Conservation (phyloP, 1,139 yeast genomes). For the Blastobotrys ciferrii region DNA sequence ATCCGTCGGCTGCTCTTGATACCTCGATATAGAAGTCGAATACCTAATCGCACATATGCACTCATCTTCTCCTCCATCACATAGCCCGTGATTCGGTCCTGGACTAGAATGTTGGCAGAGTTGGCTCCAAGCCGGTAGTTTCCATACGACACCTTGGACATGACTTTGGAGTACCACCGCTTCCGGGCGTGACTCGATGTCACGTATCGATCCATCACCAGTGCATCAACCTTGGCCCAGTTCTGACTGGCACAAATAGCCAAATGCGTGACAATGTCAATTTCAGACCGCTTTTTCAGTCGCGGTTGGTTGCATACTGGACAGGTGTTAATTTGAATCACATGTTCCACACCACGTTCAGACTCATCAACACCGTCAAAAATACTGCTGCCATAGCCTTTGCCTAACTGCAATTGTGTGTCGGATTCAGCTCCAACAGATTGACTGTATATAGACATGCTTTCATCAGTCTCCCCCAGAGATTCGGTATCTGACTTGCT, state of each 20-base stretch:
- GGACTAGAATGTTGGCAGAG: slow-evolving; percentile 91
- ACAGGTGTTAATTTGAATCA: slow-evolving; percentile 63
- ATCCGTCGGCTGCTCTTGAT: slow-evolving; percentile 46
- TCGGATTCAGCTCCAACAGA: slow-evolving; percentile 11
- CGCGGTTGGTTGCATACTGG: slow-evolving; percentile 73
- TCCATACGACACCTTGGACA: slow-evolving; percentile 85
- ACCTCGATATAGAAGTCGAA: slow-evolving; percentile 78
- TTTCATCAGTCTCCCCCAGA: slow-evolving; percentile 16
- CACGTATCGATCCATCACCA: slow-evolving; percentile 68
- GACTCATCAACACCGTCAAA: slow-evolving; percentile 4
- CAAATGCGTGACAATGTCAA: slow-evolving; percentile 78
- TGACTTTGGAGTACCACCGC: slow-evolving; percentile 81
- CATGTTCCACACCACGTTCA: slow-evolving; percentile 34
- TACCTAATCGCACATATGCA: slow-evolving; percentile 82
- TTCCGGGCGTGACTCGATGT: slow-evolving; percentile 81
- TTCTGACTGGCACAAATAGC: slow-evolving; percentile 82
- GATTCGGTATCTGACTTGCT: slow-evolving; percentile 1
- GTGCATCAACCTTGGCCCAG: slow-evolving; percentile 66
- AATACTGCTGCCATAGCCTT: background rate
- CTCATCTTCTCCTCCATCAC: slow-evolving; percentile 92
- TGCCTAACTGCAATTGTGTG: slow-evolving; percentile 6
- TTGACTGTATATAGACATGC: background rate
- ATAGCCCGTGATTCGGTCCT: slow-evolving; percentile 84
- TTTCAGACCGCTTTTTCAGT: slow-evolving; percentile 52
- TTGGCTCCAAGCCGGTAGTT: slow-evolving; percentile 83